phyloP scores from a whole-genome alignment of 2,329 filamentous ascomycete genomes.

The Paramyrothecium sp. region DNA sequence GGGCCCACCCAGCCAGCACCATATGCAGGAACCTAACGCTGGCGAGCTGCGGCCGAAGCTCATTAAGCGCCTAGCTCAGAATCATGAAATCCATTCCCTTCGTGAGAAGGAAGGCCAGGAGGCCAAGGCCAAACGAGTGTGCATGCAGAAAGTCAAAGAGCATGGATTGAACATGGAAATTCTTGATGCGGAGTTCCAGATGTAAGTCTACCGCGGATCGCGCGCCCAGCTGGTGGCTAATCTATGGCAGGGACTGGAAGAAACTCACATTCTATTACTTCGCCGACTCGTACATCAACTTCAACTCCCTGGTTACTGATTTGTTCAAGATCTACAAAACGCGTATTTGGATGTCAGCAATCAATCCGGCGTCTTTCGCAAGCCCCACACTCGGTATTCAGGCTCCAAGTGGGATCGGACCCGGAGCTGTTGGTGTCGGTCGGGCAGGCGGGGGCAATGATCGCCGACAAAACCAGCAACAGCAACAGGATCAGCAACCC shows the following conservation, averaged over 20 bases:
- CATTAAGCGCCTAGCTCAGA: slow-evolving; percentile 91
- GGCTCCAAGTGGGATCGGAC: slow-evolving; percentile 65
- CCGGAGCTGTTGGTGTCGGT: slow-evolving; percentile 61
- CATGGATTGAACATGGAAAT: slow-evolving; percentile 98
- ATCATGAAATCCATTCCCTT: slow-evolving; percentile 83
- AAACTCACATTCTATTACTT: slow-evolving; percentile 99
- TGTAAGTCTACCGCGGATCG: slow-evolving; percentile 60
- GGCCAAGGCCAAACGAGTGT: slow-evolving; percentile 94
- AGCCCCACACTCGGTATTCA: slow-evolving; percentile 72
- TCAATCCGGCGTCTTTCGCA: slow-evolving; percentile 94
- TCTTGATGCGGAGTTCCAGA: slow-evolving; percentile 96
- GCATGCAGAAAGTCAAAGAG: slow-evolving; percentile 94
- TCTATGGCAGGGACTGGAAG: slow-evolving; percentile 79
- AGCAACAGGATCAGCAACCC: slow-evolving; percentile 27
- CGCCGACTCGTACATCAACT: slow-evolving; percentile 97
- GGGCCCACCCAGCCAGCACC: slow-evolving; percentile 72
- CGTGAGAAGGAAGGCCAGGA: slow-evolving; percentile 97
- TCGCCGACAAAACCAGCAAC: slow-evolving; percentile 48
- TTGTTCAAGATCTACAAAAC: slow-evolving; percentile 99
- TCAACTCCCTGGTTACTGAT: slow-evolving; percentile 95
- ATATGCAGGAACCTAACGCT: slow-evolving; percentile 67
- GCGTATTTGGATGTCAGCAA: slow-evolving; percentile 98
- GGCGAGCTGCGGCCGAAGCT: slow-evolving; percentile 90
- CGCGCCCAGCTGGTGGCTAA: background rate
- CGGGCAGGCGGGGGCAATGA: slow-evolving; percentile 42